Evolutionary conservation across 139 green algal species (phyloP), one percentile per base, ranked within the genome.

Genomic region (Picochlorum sp.): DNA sequence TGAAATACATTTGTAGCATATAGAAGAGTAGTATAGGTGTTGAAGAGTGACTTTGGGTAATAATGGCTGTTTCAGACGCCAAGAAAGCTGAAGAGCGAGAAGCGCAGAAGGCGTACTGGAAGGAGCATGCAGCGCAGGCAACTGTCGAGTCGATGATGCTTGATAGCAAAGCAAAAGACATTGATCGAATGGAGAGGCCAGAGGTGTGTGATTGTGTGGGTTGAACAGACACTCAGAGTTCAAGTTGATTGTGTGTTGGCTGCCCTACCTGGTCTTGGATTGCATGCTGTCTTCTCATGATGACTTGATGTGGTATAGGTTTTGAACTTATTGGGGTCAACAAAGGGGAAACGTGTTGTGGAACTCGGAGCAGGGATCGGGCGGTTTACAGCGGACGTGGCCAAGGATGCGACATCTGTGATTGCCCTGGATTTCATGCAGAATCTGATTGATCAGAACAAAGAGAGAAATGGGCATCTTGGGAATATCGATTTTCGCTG

Each of bases 131-230:
- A 14, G 21, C 62, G 20, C 55, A 81, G 16, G 75, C 78, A 2
- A 89, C 86, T 9, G 79, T 96, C 13, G 83, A 95, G 62, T 78
- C 80, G 0, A 95, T 95, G 88, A 95, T 95, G 88, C 74, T 95
- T 45, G 88, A 95, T 77, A 84, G 67, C 51, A 70, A 85, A 49
- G 88, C 88, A 11, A 41, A 60, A 3, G 65, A 75, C 18, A 89
- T 95, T 34, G 88, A 95, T 63, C 67, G 75, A 38, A 49, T 85
- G 16, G 88, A 95, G 59, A 66, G 88, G 14, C 88, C 88, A 9
- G 88, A 95, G 80, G 88, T 95, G 49, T 3, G 75, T 57, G 57
- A 44, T 11, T 66, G 24, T 47, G 18, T 11, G n/a, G 30, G n/a
- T 5, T 59, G n/a, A 34, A 16, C 52, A 32, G 13, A 9, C 32